Base-by-base conservation (phyloP, 495 filamentous ascomycete genomes). In the Darksidea phi region DNA sequence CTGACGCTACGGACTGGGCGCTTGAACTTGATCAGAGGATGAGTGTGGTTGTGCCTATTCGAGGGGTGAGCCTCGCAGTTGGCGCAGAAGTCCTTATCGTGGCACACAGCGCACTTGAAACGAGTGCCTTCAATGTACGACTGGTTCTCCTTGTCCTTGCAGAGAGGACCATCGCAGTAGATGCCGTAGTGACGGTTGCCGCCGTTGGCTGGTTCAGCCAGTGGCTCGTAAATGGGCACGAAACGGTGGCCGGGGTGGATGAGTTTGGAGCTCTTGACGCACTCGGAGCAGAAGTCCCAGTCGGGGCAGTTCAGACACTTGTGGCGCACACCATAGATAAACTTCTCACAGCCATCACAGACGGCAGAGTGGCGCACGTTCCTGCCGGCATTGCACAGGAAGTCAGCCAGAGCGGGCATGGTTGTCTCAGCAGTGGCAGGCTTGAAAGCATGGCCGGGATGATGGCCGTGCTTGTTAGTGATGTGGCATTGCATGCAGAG, bases 261-360 rank as follows among this genome's bases (percentile, higher is more conserved):
- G 67, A 84, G 77, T 26, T 73, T 64, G 26, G 89, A 86, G 67
- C 77, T 83, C 59, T 78, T 74, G 51, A 88, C 74, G 75, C 94
- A 99, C 4, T 79, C 76, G n/a, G 81, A 80, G 78, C 94, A 99
- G 77, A 88, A 96, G 66, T 99, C 94, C 89, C 89, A 99, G 71
- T 99, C 94, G 28, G 95, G 94, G 79, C 94, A 99, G 67, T 88
- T 86, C 64, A 97, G 79, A 77, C 94, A 99, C 81, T 99, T 99
- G 82, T 97, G 88, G 67, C 94, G 93, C 43, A 95, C 83, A 67
- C 94, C 94, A 69, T 82, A 80, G 67, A 98, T 95, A 67, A 81
- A 83, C 80, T 88, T 87, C 59, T 99, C 89, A 73, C 94, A 99
- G 42, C 91, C 90, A 76, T 99, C 94, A 70, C 94, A 99, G 64